Conservation (phyloP, 176 grass and related monocot genomes). For the Otatea glauca region DNA sequence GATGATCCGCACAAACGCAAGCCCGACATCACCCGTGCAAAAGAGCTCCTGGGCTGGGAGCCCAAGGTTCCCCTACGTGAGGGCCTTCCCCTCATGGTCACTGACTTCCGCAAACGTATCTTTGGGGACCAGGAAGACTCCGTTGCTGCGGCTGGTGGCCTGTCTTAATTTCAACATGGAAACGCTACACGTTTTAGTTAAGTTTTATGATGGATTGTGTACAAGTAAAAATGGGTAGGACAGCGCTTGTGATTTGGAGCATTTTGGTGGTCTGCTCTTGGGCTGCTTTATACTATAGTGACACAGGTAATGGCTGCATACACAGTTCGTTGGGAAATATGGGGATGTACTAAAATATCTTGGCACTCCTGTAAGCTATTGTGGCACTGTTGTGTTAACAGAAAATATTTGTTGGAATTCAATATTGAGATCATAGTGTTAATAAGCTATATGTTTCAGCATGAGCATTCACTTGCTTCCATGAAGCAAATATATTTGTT, state of each 20-base stretch:
- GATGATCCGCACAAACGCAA: constrained; percentile 87
- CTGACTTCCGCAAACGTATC: constrained; percentile 75
- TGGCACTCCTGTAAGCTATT: constrained; percentile 5
- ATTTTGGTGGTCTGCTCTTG: constrained; percentile 30
- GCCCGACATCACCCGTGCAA: constrained; percentile 70
- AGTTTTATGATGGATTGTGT: constrained; percentile 16
- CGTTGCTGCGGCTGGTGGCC: constrained; percentile 5
- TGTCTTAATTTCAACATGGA: constrained; percentile 17
- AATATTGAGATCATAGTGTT: not conserved
- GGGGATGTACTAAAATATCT: constrained; percentile 5
- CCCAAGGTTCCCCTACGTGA: constrained; percentile 72
- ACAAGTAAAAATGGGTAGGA: constrained; percentile 1
- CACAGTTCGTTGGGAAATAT: constrained; percentile 24
- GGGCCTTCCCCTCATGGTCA: constrained; percentile 85
- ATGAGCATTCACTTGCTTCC: not conserved
- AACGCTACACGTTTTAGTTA: not conserved
- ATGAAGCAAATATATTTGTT: not conserved
- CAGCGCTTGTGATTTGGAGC: not conserved
- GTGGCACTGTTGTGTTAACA: not conserved
- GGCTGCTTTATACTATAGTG: constrained; percentile 17
- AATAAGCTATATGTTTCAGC: constrained; percentile 7
- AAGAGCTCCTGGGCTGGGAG: constrained; percentile 73
- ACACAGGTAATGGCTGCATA: constrained; percentile 31
- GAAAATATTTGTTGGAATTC: not conserved
- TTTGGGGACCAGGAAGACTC: constrained; percentile 57